Base-by-base conservation (phyloP, 768 basidiomycete genomes). In the Hypsizygus marmoreus region DNA sequence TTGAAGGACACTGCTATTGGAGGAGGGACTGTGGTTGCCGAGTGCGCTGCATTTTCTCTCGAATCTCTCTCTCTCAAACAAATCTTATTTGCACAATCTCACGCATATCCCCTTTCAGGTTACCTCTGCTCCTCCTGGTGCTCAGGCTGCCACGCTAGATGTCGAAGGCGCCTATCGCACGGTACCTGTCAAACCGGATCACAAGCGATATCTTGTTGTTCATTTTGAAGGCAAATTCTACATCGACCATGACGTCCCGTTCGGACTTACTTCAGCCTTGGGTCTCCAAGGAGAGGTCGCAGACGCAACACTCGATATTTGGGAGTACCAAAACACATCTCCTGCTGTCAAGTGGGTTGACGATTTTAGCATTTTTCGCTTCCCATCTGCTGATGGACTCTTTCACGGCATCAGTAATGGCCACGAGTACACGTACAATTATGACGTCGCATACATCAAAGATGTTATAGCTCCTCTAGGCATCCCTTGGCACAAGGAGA, bases 61-160 rank as follows among this genome's bases (percentile, higher is more conserved):
- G n/a, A n/a, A n/a, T n/a, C n/a, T n/a, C n/a, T n/a, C n/a, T n/a
- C n/a, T n/a, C n/a, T n/a, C n/a, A n/a, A n/a, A n/a, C n/a, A n/a
- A n/a, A n/a, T n/a, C n/a, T n/a, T n/a, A n/a, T n/a, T n/a, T n/a
- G n/a, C n/a, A n/a, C n/a, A n/a, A n/a, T n/a, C n/a, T n/a, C n/a
- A n/a, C n/a, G n/a, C n/a, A n/a, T n/a, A n/a, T 25, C 42, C 8
- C 11, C 17, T 33, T 30, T 39, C 12, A 63, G 61, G 47, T 63
- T 39, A 44, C 58, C 8, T 7, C 5, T 0, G 59, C 64, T 0
- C 70, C 71, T 2, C 41, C 45, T 0, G 68, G 69, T 1, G 49
- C 66, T 0, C 54, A 64, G 30, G 69, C 60, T 0, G 55, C 62
- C 6, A 53, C 60, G 0, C 58, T 66, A 23, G 67, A 70, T 38